Evolutionary conservation across 2,329 filamentous ascomycete species (phyloP), one percentile per base, ranked within the genome.

Genomic region (Sporothrix variecibatus): DNA sequence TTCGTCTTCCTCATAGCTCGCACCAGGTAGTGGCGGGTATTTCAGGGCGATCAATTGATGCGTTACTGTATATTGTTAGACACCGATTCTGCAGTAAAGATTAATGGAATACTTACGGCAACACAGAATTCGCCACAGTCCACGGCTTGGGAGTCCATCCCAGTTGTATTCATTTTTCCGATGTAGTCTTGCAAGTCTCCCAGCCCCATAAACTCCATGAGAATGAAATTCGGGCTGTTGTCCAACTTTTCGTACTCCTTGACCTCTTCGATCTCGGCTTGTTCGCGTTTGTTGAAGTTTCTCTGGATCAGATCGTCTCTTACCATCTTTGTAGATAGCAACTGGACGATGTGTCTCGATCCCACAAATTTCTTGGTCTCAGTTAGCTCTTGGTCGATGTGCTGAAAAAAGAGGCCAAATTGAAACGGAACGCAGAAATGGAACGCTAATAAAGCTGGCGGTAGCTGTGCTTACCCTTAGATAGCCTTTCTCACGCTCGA

Each of bases 151-250:
- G 28, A 73, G n/a, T 6, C 28, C 8, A 40, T 12, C 4, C 51
- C 11, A 2, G 46, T 23, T 0, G 34, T 15, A 1, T 20, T n/a
- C 1, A 75, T 31, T 2, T 23, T 17, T 6, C 3, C 15, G 3
- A 75, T 46, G 34, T 71, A 53, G 38, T 34, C 28, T 1, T 53
- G 2, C 26, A 75, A 38, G 11, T 9, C 46, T 11, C 72, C 74
- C n/a, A n/a, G 23, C 7, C 31, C 49, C 71, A 75, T 73, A 26
- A 56, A 73, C 60, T 75, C 74, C 17, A 60, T 40, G 9, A 75
- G 31, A 1, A 73, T 15, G n/a, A 73, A 12, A 15, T 43, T 20
- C 8, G 20, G 0, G 56, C 64, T 65, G 6, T 46, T 11, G 38
- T 73, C 72, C 4, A 73, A 23, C 4, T 17, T 9, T 12, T 34